phyloP scores from a whole-genome alignment of 805 yeast species.

The Millerozyma acaciae region DNA sequence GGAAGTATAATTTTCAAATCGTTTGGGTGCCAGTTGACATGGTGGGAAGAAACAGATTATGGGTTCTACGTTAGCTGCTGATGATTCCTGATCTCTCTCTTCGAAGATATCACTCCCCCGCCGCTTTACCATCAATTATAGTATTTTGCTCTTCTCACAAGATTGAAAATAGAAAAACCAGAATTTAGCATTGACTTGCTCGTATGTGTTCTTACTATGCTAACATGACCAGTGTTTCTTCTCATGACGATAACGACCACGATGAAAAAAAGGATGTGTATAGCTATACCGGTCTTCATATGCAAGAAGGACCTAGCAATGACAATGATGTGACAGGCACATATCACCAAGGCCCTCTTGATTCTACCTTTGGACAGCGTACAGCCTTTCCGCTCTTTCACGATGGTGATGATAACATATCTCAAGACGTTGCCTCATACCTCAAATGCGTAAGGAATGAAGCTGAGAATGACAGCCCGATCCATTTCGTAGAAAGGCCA shows the following conservation, averaged over 20 bases:
- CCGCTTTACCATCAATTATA: too few relatives aligned
- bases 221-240: too few relatives aligned
- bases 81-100: not conserved
- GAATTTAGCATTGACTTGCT: too few relatives aligned
- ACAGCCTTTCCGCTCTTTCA: constrained; percentile 20
- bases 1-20: constrained; percentile 10
- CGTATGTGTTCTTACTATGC: too few relatives aligned
- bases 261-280: too few relatives aligned
- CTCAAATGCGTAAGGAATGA: constrained; percentile 27
- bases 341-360: constrained; percentile 18
- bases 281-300: too few relatives aligned
- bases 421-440: constrained; percentile 18
- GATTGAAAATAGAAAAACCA: too few relatives aligned
- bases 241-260: too few relatives aligned
- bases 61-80: not conserved
- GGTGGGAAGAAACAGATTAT: constrained; percentile 7
- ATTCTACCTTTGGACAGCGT: constrained; percentile 27
- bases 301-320: not conserved
- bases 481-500: constrained; percentile 10
- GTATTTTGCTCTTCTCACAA: too few relatives aligned
- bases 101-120: too few relatives aligned
- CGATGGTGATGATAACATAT: constrained; percentile 5
- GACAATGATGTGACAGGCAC: constrained; percentile 1
- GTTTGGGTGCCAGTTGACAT: constrained; percentile 5
- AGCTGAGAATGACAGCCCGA: constrained; percentile 21